Base-by-base conservation (phyloP, 805 yeast species). In the Kodamaea lidongshanica region DNA sequence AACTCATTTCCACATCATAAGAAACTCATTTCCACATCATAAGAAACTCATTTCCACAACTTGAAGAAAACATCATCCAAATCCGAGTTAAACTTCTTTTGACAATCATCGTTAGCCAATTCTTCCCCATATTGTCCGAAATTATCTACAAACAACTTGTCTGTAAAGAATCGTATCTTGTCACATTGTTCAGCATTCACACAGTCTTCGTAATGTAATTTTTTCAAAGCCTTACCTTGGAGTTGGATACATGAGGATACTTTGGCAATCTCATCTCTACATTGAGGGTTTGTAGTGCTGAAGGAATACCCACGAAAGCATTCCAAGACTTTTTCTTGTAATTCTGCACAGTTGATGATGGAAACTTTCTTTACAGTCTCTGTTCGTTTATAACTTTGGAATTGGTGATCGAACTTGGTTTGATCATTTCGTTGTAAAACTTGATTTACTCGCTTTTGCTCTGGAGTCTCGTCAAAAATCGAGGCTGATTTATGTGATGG, bases 341-440 rank as follows among this genome's bases (percentile, higher is more conserved):
- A 35, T 39, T 64, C 70, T 3, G 67, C 54, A 36, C 70, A 64
- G 42, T 64, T 64, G 26, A 62, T 46, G 15, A 44, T 32, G 2
- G 58, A 38, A 1, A 51, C 66, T 16, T 44, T 43, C 16, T 46
- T 42, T 0, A 40, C 35, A 12, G 40, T 43, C 30, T 58, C 54
- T 13, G 43, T 32, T 18, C 39, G 47, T 37, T 61, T 62, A 36
- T 59, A 58, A 4, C 38, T 32, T 5, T 51, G 63, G 22, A 58
- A 48, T 12, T 56, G 54, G 30, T 44, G 50, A 21, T 44, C 36
- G 37, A 52, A 54, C 5, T 30, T 29, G 5, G 36, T 30, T 9
- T 25, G 25, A 14, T 44, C 39, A 18, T 48, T 30, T 16, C 34
- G 37, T 23, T 38, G 35, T 25, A 59, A 41, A 16, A 50, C 51